phyloP scores from a whole-genome alignment of 129 eudicot species.

The Flaveria linearis region DNA sequence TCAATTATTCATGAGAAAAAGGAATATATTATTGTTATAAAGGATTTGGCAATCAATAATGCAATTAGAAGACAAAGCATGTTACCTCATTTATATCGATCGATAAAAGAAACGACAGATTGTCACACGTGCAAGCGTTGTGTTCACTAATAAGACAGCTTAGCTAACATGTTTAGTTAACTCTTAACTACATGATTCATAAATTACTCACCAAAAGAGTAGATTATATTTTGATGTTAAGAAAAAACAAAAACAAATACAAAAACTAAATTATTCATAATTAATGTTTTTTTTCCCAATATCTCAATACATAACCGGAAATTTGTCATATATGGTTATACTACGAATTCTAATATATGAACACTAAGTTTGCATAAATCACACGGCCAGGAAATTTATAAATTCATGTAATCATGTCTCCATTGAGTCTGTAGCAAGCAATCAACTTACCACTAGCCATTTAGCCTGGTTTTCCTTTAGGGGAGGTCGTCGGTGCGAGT shows the following conservation, averaged over 20 bases:
- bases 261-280: too few species aligned
- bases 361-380: too few species aligned
- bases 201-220: too few species aligned
- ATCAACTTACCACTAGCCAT: too few species aligned
- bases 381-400: neutral
- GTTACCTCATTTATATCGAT: constrained; percentile 27
- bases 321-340: too few species aligned
- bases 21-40: constrained; percentile 25
- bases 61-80: constrained; percentile 33
- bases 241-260: too few species aligned
- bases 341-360: too few species aligned
- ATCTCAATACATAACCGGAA: too few species aligned
- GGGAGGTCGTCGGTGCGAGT: too few species aligned
- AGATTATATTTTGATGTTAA: too few species aligned
- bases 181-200: neutral
- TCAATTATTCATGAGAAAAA: constrained; percentile 6
- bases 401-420: neutral
- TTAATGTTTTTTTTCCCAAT: too few species aligned
- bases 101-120: constrained; percentile 22
- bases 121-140: constrained; percentile 35
- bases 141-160: constrained; percentile 33
- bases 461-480: too few species aligned
- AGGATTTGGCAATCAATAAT: constrained; percentile 30
- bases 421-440: neutral
- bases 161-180: constrained; percentile 21